Conservation (phyloP, 2,329 filamentous ascomycete species). For the Fusarium decemcellulare region DNA sequence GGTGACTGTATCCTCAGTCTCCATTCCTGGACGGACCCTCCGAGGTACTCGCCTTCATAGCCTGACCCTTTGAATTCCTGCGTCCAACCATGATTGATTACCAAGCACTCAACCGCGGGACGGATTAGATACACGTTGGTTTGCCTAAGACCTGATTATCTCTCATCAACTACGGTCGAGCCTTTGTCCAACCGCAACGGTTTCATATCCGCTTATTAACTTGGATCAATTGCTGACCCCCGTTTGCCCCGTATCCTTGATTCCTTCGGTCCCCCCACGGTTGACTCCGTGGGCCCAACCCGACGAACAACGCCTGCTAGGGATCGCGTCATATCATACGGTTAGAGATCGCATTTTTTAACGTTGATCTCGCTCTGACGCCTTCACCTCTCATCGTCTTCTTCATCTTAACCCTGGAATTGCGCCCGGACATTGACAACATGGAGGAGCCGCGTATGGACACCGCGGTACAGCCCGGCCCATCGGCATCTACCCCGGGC, state of each 20-base stretch:
- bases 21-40: conserved; percentile 5
- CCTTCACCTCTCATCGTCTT: conserved; percentile 11
- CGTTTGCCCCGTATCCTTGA: conserved; percentile 27
- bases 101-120: conserved; percentile 31
- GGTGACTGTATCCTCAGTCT: conserved; percentile 3
- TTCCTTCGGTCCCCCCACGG: conserved; percentile 29
- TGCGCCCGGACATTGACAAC: conserved; percentile 12
- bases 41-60: conserved; percentile 6
- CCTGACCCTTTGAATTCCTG: conserved; percentile 12
- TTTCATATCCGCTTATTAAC: conserved; percentile 28
- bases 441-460: conserved; percentile 40
- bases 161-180: conserved; percentile 10
- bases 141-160: conserved; percentile 26
- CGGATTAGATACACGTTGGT: conserved; percentile 31
- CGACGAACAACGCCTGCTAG: conserved; percentile 10
- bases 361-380: not conserved
- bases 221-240: conserved; percentile 22
- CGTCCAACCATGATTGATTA: conserved; percentile 36
- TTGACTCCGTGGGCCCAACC: conserved; percentile 23
- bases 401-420: conserved; percentile 4
- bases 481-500: conserved; percentile 26
- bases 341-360: not conserved
- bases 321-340: conserved; percentile 30
- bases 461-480: conserved; percentile 20
- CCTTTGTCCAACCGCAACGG: conserved; percentile 25